phyloP scores from a whole-genome alignment of 108 stramenopile species.

The Aurantiochytrium sp. region DNA sequence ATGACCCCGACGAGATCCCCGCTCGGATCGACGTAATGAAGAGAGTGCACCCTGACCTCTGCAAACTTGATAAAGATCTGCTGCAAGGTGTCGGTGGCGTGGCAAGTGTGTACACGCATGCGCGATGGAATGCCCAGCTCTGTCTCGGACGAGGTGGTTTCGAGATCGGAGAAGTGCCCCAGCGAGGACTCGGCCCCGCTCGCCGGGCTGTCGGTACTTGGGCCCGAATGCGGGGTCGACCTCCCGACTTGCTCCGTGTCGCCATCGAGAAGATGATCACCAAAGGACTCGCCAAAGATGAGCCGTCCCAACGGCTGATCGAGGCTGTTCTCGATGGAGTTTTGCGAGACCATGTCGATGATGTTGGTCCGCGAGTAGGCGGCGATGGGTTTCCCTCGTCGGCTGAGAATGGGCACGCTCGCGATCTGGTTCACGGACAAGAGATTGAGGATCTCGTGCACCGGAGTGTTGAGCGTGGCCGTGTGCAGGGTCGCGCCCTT shows the following conservation, averaged over 20 bases:
- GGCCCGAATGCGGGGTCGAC: slow-evolving; percentile 78
- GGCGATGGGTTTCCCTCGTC: neutral
- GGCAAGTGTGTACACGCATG: slow-evolving; percentile 80
- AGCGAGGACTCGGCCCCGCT: slow-evolving; percentile 83
- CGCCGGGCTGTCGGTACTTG: slow-evolving; percentile 81
- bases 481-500: slow-evolving; percentile 62
- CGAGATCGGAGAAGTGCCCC: slow-evolving; percentile 69
- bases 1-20: slow-evolving; percentile 76
- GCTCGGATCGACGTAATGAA: slow-evolving; percentile 71
- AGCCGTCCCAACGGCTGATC: slow-evolving; percentile 28
- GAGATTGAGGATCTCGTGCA: slow-evolving; percentile 71
- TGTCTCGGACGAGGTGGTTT: slow-evolving; percentile 69
- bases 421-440: slow-evolving; percentile 66
- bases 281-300: slow-evolving; percentile 54
- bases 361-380: slow-evolving; percentile 12
- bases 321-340: slow-evolving; percentile 14
- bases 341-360: slow-evolving; percentile 12
- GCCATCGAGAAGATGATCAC: slow-evolving; percentile 65
- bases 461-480: slow-evolving; percentile 64
- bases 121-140: slow-evolving; percentile 74
- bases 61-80: slow-evolving; percentile 85
- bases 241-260: no score
- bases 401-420: slow-evolving; percentile 58
- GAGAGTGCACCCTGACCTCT: slow-evolving; percentile 74
- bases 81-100: slow-evolving; percentile 69